Evolutionary conservation across 345 rosid genomes (phyloP).

Genomic region (Salix exigua): DNA sequence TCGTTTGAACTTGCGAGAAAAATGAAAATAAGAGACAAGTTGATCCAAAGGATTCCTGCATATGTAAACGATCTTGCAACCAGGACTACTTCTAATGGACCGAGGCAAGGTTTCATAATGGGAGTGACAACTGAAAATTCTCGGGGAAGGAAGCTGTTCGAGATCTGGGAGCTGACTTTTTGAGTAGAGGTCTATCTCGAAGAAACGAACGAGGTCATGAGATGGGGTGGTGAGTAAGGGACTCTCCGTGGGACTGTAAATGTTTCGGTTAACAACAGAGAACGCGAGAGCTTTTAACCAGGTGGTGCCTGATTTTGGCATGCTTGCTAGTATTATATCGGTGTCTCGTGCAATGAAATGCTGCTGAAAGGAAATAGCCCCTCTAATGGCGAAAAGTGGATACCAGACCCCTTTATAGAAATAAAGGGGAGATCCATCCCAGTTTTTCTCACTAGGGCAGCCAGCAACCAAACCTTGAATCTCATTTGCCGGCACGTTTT

Average conservation of each 20-base stretch:
- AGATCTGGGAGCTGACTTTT: not conserved
- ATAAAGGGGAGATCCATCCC: conserved; percentile 57
- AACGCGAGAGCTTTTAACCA: conserved; percentile 41
- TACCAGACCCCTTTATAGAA: conserved; percentile 72
- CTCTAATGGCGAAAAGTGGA: conserved; percentile 54
- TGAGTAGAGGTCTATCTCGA: conserved; percentile 26
- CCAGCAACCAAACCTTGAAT: too few species aligned
- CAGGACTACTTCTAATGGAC: not conserved
- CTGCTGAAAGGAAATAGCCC: conserved; percentile 36
- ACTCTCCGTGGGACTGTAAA: not conserved
- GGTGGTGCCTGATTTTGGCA: conserved; percentile 10
- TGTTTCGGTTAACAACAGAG: conserved; percentile 21
- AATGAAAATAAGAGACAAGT: not conserved
- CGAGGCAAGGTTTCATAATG: too few species aligned
- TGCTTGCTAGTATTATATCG: conserved; percentile 32
- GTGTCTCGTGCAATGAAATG: conserved; percentile 27
- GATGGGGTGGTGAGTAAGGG: conserved; percentile 37
- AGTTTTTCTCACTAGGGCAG: conserved; percentile 59
- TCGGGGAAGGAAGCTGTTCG: conserved; percentile 8
- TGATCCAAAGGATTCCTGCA: conserved; percentile 26
- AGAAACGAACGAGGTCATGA: conserved; percentile 39
- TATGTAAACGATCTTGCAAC: conserved; percentile 15
- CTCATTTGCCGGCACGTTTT: too few species aligned
- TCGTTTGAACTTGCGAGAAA: conserved; percentile 15
- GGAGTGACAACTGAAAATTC: too few species aligned